These are phyloP conservation scores for Mycosphaerella arachidis DNA, from an alignment of 2,329 filamentous ascomycete genomes.

Conservation along the genomic window DNA sequence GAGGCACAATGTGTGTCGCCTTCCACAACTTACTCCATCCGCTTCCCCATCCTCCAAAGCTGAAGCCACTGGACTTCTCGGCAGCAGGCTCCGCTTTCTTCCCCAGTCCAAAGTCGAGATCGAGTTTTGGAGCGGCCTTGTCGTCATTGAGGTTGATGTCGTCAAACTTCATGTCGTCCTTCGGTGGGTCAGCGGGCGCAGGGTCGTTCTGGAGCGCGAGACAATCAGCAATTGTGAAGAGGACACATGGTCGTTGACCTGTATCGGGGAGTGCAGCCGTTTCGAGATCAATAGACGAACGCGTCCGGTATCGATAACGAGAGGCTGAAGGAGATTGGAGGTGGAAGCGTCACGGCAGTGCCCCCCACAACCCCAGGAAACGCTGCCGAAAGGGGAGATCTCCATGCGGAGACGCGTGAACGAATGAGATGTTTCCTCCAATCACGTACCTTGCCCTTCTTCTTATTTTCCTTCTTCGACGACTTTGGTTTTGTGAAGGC, in stretches of 20 bases:
- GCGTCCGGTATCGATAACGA: constrained; percentile 23
- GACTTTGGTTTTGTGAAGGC: no score
- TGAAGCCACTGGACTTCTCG: constrained; percentile 31
- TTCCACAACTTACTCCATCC: constrained; percentile 26
- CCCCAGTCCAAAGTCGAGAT: constrained; percentile 41
- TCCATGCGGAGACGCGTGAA: constrained; percentile 6
- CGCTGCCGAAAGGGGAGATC: constrained; percentile 17
- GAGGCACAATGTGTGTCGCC: no score
- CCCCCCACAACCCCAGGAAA: constrained; percentile 12
- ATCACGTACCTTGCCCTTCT: constrained; percentile 34
- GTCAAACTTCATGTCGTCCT: constrained; percentile 41
- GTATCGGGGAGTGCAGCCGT: constrained; percentile 4
- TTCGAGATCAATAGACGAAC: constrained; percentile 17
- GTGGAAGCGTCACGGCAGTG: constrained; percentile 18
- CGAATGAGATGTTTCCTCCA: constrained; percentile 6
- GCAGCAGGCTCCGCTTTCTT: constrained; percentile 20
- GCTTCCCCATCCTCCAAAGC: constrained; percentile 32
- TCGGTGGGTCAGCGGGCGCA: constrained; percentile 16
- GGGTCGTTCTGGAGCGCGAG: constrained; percentile 24
- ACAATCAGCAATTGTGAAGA: constrained; percentile 14
- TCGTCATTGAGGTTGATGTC: constrained; percentile 45
- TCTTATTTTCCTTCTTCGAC: constrained; percentile 27
- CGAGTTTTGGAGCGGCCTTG: constrained; percentile 42
- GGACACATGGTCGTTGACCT: constrained; percentile 12
- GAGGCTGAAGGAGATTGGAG: constrained; percentile 29